phyloP scores from a whole-genome alignment of 1,284 basidiomycete genomes.

The Pyrrhoderma noxium region DNA sequence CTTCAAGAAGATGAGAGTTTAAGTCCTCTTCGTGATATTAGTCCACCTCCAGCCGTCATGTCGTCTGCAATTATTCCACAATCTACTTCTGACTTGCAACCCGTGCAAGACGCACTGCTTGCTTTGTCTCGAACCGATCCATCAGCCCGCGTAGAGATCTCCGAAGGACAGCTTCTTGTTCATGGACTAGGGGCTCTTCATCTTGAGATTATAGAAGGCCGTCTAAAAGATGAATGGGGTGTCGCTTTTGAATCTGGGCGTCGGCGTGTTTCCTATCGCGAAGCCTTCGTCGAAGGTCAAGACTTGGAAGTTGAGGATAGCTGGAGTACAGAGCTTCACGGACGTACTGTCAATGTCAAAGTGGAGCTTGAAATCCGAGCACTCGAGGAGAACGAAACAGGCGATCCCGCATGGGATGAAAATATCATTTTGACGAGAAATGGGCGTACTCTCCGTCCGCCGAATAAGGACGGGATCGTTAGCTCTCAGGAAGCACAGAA shows the following conservation, averaged over 20 bases:
- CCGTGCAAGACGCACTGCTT: constrained; percentile 68
- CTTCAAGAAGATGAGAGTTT: constrained; percentile 25
- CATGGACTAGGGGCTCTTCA: constrained; percentile 83
- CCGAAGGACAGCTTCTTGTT: constrained; percentile 78
- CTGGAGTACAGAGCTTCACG: constrained; percentile 58
- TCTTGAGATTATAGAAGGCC: constrained; percentile 78
- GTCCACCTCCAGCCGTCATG: constrained; percentile 69
- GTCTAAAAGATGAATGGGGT: constrained; percentile 75
- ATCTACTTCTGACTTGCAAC: constrained; percentile 71
- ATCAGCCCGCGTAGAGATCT: constrained; percentile 67
- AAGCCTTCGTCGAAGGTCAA: constrained; percentile 42
- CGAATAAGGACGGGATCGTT: constrained; percentile 30
- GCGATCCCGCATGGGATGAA: constrained; percentile 65
- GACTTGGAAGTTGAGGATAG: constrained; percentile 23
- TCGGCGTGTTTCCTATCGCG: constrained; percentile 75
- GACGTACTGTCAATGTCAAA: constrained; percentile 39
- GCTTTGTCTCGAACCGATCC: constrained; percentile 82
- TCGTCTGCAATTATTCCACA: constrained; percentile 76
- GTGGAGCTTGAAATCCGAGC: constrained; percentile 48
- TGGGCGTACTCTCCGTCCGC: constrained; percentile 45
- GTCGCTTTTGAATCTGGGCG: constrained; percentile 72
- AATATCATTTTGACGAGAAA: constrained; percentile 55
- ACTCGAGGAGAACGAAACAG: constrained; percentile 46
- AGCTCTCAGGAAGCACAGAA: constrained; percentile 37
- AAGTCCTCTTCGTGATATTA: constrained; percentile 51